Conservation (phyloP, 805 yeast genomes). For the Candida nemodendra region DNA sequence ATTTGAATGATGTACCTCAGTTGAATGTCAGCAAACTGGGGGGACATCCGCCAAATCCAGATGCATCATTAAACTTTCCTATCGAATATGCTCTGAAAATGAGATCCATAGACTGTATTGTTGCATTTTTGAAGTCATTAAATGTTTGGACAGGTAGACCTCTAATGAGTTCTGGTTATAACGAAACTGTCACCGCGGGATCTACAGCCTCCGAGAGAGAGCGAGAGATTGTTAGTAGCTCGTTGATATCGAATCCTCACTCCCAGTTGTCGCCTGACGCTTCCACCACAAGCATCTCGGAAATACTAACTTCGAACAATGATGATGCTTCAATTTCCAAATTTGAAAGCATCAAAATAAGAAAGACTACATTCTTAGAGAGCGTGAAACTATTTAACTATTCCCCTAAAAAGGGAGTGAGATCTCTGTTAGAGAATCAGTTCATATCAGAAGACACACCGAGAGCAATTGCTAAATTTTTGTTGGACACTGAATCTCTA, state of each 20-base stretch:
- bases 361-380: conserved; percentile 78
- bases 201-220: conserved; percentile 9
- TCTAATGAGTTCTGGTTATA: conserved; percentile 7
- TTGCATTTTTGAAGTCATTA: conserved; percentile 77
- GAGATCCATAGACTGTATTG: conserved; percentile 75
- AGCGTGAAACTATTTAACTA: conserved; percentile 78
- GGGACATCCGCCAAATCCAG: conserved; percentile 54
- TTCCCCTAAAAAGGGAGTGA: conserved; percentile 80
- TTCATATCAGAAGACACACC: conserved; percentile 66
- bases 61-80: conserved; percentile 55
- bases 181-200: conserved; percentile 1
- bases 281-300: conserved; percentile 21
- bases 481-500: conserved; percentile 65
- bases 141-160: conserved; percentile 81
- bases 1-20: conserved; percentile 70
- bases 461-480: conserved; percentile 66
- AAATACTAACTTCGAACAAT: conserved; percentile 9
- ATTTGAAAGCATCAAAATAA: conserved; percentile 78
- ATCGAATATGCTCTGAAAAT: conserved; percentile 82
- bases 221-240: conserved; percentile 17
- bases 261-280: conserved; percentile 23
- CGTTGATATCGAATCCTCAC: conserved; percentile 29
- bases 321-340: conserved; percentile 47
- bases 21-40: conserved; percentile 67
- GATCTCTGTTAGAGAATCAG: conserved; percentile 55